A percentile compares a stretch with the other conserved stretches of the same genome.
Evolutionary conservation across 139 green algal species (phyloP).

Genomic region (Chlamydomonas schloesseri): DNA sequence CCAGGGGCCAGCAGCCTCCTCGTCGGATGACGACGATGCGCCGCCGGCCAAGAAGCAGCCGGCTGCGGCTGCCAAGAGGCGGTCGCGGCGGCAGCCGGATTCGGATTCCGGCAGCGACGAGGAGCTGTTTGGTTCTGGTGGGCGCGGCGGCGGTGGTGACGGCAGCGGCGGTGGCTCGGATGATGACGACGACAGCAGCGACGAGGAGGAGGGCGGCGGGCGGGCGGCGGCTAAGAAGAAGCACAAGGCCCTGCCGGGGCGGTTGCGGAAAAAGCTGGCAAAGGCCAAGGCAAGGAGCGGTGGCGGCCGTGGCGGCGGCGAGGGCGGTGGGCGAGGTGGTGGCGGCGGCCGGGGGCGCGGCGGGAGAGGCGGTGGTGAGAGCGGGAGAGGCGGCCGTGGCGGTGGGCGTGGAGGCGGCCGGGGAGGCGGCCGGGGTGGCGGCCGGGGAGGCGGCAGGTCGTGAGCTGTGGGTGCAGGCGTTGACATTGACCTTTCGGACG

Average conservation of each 20-base stretch:
- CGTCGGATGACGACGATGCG: constrained; percentile 12
- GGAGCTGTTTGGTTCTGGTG: neutral
- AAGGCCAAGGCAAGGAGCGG: constrained; percentile 20
- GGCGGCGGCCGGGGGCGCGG: neutral
- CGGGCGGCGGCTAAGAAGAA: neutral
- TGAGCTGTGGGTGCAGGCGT: too few species aligned
- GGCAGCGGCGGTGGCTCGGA: neutral
- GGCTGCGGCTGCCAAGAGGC: neutral
- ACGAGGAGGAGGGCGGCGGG: neutral
- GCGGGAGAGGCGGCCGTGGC: neutral
- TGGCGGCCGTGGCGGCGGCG: neutral
- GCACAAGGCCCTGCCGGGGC: constrained; percentile 71
- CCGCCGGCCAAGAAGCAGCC: neutral
- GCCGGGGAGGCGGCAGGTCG: neutral
- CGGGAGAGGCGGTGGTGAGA: neutral
- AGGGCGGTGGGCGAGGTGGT: neutral
- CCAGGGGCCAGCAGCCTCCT: neutral
- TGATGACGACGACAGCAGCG: neutral
- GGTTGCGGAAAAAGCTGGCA: constrained; percentile 81
- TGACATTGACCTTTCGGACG: too few species aligned
- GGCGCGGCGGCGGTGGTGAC: neutral
- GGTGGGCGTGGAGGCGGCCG: neutral
- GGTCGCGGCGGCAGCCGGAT: too few species aligned
- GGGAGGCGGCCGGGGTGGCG: neutral
- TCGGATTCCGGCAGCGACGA: neutral